Evolutionary conservation across 108 stramenopile genomes (phyloP).

Genomic region (Mediolabrus comicus): DNA sequence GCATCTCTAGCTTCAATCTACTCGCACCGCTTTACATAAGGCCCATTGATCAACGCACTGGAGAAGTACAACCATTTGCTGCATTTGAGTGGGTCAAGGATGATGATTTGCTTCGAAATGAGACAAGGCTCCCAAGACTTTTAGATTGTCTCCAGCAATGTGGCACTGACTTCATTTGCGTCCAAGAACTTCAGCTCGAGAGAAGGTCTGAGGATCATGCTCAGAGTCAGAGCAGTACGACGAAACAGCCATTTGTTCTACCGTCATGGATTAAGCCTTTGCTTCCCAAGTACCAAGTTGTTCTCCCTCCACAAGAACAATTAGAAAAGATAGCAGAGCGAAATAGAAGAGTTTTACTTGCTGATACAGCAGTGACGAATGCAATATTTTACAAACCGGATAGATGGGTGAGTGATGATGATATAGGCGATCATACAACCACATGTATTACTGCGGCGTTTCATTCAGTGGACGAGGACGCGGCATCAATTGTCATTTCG

Average conservation of each 20-base stretch:
- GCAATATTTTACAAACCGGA: conserved; percentile 40
- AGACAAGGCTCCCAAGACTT: conserved; percentile 35
- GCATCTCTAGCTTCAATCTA: conserved; percentile 55
- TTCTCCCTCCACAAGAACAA: conserved; percentile 41
- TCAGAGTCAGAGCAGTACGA: background rate
- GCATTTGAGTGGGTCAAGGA: conserved; percentile 57
- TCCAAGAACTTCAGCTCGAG: conserved; percentile 59
- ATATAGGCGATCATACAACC: conserved; percentile 14
- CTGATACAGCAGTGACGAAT: conserved; percentile 49
- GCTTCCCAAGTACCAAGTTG: conserved; percentile 10
- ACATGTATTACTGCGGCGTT: conserved; percentile 36
- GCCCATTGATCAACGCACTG: conserved; percentile 50
- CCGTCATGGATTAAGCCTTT: conserved; percentile 46
- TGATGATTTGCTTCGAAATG: conserved; percentile 32
- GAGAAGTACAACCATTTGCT: conserved; percentile 50
- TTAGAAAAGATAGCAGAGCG: conserved; percentile 50
- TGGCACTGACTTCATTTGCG: conserved; percentile 49
- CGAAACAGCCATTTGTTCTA: conserved; percentile 15
- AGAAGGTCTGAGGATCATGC: background rate
- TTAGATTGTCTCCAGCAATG: conserved; percentile 17
- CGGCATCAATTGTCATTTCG: conserved; percentile 42
- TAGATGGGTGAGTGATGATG: conserved; percentile 17
- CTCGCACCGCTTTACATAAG: conserved; percentile 55
- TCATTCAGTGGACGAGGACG: background rate
- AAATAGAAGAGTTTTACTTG: conserved; percentile 42